Base-by-base conservation (phyloP, 257 asterid species). In the Asclepias syriaca region DNA sequence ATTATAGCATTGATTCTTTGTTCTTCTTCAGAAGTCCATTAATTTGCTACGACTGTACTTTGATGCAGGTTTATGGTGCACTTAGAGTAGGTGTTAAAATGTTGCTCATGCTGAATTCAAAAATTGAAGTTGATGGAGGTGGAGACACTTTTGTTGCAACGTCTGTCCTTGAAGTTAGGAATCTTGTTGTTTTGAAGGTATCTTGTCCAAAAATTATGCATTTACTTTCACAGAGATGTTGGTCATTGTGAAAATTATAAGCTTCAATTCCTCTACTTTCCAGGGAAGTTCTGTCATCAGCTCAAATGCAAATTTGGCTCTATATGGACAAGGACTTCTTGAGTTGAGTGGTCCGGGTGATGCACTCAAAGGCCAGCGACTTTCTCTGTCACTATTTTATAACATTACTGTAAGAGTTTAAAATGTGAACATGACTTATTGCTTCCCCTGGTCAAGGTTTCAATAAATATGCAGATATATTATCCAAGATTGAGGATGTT, bases 121-220 rank as follows among this genome's bases (percentile, higher is more conserved):
- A 83, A 81, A 90, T 93, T 75, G 88, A 82, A 81, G 91, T 93
- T 69, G 97, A 91, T 77, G 98, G 96, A 72, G 92, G 96, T 59
- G 92, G 86, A 83, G 84, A 84, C 77, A 78, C 91, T 53, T 90
- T 78, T 70, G 91, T 93, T 76, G 87, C 96, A 66, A 84, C 90
- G 34, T 93, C 98, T 54, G 81, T 93, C 83, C 92, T 93, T 71
- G 98, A 93, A 85, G 96, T 93, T 86, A 86, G 98, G 83, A 93
- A 93, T 85, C 98, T 93, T 75, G 93, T 79, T 80, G 98, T 93
- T 83, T 92, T 93, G 72, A 93, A 82, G 98, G 98, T 93, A 74
- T 80, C 57, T 46, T 67, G 72, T 53, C 19, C 7, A 63, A 64
- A 64, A 11, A 68, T 70, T 59, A 77, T 65, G 40, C 34, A 24